Evolutionary conservation across 345 rosid species (phyloP).

Genomic region (Dimocarpus longan): DNA sequence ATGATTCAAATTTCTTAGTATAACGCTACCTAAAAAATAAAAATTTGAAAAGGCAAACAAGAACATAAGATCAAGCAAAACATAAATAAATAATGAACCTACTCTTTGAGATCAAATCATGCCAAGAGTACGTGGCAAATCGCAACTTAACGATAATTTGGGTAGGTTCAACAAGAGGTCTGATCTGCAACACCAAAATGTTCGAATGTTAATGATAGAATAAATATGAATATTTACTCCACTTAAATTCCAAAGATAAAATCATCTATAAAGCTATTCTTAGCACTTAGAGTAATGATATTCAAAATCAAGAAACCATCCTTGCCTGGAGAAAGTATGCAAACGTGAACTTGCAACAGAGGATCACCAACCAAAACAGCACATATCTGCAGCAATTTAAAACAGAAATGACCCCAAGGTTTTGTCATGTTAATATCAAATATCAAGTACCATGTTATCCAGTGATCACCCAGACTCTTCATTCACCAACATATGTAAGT

Average conservation of each 20-base stretch:
- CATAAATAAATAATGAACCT: slow-evolving; percentile 28
- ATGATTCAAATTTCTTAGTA: background rate
- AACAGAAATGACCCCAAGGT: slow-evolving; percentile 1
- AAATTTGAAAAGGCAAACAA: background rate
- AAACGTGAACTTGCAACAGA: slow-evolving; percentile 82
- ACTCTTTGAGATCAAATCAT: slow-evolving; percentile 90
- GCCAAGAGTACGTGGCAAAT: slow-evolving; percentile 76
- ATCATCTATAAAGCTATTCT: background rate
- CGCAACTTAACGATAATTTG: slow-evolving; percentile 47
- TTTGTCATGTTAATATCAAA: background rate
- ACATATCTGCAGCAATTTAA: slow-evolving; percentile 68
- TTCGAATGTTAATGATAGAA: slow-evolving; percentile 7
- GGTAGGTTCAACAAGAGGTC: slow-evolving; percentile 85
- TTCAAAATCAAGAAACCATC: slow-evolving; percentile 7
- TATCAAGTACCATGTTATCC: background rate
- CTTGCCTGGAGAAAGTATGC: slow-evolving; percentile 99
- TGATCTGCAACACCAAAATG: slow-evolving; percentile 60
- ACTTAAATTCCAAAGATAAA: background rate
- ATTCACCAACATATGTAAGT: background rate
- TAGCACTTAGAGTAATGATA: slow-evolving; percentile 13
- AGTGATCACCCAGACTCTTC: background rate
- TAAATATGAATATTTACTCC: background rate
- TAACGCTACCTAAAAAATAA: background rate
- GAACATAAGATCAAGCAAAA: background rate
- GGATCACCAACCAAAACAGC: slow-evolving; percentile 87